Conservation (phyloP, 306 rosid species). For the Citrullus colocynthis region DNA sequence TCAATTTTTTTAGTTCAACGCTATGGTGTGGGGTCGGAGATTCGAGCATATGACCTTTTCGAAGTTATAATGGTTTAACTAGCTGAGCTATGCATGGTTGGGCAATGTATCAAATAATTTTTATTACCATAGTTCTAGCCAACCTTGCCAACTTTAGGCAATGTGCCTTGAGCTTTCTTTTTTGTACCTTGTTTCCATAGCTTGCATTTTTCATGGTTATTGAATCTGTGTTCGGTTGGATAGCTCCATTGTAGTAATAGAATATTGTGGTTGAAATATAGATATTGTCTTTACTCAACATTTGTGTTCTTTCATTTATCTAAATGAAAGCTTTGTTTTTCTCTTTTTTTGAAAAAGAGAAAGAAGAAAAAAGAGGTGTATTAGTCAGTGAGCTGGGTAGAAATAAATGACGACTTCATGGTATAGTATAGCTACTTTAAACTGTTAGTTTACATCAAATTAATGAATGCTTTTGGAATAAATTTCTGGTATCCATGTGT, state of each 20-base stretch:
- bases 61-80: no score
- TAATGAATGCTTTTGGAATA: not conserved
- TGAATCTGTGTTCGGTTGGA: not conserved
- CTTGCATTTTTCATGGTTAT: not conserved
- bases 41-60: no score
- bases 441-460: not conserved
- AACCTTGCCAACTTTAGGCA: not conserved
- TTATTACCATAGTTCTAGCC: not conserved
- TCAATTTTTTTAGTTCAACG: no score
- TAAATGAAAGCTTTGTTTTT: not conserved
- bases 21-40: no score
- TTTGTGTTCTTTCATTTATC: not conserved
- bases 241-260: not conserved
- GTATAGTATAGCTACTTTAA: not conserved
- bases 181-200: not conserved
- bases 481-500: not conserved
- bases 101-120: not conserved
- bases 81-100: no score
- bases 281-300: not conserved
- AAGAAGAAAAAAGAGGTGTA: not conserved
- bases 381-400: not conserved
- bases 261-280: not conserved
- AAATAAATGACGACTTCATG: not conserved
- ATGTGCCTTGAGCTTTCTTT: not conserved
- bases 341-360: not conserved